These are phyloP conservation scores for Skeletonema marinoi DNA, from an alignment of 108 stramenopile species.

Conservation along the genomic window DNA sequence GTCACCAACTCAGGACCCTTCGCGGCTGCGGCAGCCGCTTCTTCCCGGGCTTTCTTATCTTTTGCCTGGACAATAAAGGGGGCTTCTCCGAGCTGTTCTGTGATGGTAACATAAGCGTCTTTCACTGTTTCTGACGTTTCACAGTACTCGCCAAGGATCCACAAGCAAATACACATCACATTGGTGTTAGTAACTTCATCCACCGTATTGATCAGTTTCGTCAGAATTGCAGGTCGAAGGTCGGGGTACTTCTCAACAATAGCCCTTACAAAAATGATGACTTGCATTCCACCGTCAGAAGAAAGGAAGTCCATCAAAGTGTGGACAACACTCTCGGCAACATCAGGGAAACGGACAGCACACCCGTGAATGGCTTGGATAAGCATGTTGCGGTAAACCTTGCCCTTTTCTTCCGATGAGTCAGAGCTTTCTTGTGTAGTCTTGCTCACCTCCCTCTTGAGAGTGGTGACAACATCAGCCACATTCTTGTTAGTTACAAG, in stretches of 20 bases:
- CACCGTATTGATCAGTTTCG: slow-evolving; percentile 87
- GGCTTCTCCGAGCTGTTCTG: slow-evolving; percentile 79
- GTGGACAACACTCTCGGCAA: slow-evolving; percentile 95
- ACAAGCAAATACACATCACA: slow-evolving; percentile 96
- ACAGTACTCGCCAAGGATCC: slow-evolving; percentile 98
- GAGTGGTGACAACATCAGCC: slow-evolving; percentile 90
- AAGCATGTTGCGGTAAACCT: slow-evolving; percentile 91
- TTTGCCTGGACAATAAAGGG: slow-evolving; percentile 71
- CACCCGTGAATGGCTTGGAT: slow-evolving; percentile 96
- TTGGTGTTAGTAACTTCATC: slow-evolving; percentile 82
- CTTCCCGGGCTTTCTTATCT: slow-evolving; percentile 68
- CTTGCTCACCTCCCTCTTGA: slow-evolving; percentile 96
- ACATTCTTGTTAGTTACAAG: slow-evolving; percentile 94
- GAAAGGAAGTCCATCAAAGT: slow-evolving; percentile 95
- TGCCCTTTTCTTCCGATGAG: slow-evolving; percentile 84
- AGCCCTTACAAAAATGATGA: slow-evolving; percentile 95
- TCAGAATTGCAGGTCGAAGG: slow-evolving; percentile 85
- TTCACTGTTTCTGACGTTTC: slow-evolving; percentile 67
- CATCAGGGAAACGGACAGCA: slow-evolving; percentile 93
- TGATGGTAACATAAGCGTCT: slow-evolving; percentile 83
- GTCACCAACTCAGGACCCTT: slow-evolving; percentile 79
- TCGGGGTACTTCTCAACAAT: slow-evolving; percentile 95
- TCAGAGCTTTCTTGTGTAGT: slow-evolving; percentile 81
- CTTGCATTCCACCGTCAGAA: slow-evolving; percentile 91
- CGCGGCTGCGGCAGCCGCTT: slow-evolving; percentile 61